These are phyloP conservation scores for Cordyceps javanica DNA, from an alignment of 2,329 filamentous ascomycete genomes.

Conservation along the genomic window DNA sequence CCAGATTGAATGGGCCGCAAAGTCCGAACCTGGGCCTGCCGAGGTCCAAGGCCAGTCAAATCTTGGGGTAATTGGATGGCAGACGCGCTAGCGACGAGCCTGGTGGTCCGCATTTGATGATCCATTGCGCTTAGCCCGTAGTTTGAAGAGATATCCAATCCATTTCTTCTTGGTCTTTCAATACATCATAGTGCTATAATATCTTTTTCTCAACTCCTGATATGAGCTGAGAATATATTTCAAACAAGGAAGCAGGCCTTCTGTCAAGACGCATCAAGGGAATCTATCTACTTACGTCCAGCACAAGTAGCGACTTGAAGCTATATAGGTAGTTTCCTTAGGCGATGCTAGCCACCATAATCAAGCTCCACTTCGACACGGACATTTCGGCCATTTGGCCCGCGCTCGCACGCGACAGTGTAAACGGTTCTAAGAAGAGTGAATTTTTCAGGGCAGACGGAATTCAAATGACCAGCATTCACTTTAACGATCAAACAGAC, in stretches of 20 bases:
- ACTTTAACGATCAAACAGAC: neutral
- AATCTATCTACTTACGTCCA: too few species aligned
- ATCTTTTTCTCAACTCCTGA: too few species aligned
- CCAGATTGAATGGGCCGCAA: neutral
- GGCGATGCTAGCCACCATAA: neutral
- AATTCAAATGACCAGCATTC: neutral
- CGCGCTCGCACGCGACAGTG: neutral
- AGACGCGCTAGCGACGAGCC: neutral
- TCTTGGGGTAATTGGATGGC: constrained; percentile 9
- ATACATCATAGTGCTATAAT: too few species aligned
- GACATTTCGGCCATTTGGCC: constrained; percentile 9
- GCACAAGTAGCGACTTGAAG: too few species aligned
- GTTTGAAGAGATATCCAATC: too few species aligned
- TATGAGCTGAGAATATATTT: too few species aligned
- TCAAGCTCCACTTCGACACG: neutral
- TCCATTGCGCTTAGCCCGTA: too few species aligned
- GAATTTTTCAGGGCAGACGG: neutral
- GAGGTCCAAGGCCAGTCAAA: neutral
- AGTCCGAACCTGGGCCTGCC: constrained; percentile 6
- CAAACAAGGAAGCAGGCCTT: too few species aligned
- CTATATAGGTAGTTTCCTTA: too few species aligned
- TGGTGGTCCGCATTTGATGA: neutral
- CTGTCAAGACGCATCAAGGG: too few species aligned
- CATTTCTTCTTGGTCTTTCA: too few species aligned
- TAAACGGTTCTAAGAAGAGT: neutral